phyloP scores from a whole-genome alignment of 2,329 filamentous ascomycete genomes.

The Zasmidium angulare region DNA sequence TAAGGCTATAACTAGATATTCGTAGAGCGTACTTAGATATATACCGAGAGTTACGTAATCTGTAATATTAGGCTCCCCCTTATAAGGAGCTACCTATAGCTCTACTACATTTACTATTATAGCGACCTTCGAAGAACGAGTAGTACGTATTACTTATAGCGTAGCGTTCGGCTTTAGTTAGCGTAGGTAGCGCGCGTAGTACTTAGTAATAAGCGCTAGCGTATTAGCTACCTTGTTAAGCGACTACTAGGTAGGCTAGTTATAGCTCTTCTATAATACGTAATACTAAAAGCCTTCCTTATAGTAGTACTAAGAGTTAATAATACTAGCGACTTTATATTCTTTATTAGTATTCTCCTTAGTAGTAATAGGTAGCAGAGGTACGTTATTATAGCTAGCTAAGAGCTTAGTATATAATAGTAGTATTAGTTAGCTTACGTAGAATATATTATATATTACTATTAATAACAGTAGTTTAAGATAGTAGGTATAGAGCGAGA shows the following conservation, averaged over 20 bases:
- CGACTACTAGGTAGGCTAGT: neutral
- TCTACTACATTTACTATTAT: neutral
- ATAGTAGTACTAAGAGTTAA: neutral
- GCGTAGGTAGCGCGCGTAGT: neutral
- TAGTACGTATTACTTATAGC: neutral
- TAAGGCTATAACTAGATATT: neutral
- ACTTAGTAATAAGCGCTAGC: neutral
- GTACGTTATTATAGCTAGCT: neutral
- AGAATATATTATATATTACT: neutral
- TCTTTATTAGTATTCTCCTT: neutral
- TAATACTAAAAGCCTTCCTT: neutral
- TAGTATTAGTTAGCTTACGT: neutral
- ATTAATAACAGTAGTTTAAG: neutral
- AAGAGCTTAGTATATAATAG: neutral
- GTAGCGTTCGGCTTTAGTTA: neutral
- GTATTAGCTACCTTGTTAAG: too few species aligned
- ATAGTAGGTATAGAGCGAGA: neutral
- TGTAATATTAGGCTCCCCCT: neutral
- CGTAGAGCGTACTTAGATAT: neutral
- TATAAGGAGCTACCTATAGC: neutral
- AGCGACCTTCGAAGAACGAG: neutral
- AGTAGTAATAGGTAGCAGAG: neutral
- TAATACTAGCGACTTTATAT: neutral
- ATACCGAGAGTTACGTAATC: neutral
- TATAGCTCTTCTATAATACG: neutral